Evolutionary conservation across 2,329 filamentous ascomycete genomes (phyloP).

Genomic region (Orbilia javanica): DNA sequence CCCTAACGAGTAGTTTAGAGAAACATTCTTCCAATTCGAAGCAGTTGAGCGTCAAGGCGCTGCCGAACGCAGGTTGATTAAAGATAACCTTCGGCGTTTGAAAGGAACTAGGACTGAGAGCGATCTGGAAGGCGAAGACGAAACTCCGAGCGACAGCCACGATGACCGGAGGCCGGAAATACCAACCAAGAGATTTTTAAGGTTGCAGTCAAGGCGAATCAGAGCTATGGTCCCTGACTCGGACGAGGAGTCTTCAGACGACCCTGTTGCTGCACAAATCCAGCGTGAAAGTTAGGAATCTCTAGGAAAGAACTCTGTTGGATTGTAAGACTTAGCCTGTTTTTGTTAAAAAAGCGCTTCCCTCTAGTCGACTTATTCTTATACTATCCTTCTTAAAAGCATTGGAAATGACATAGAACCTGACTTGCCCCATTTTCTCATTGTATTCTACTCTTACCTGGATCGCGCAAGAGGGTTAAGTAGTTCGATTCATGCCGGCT

Average conservation of each 20-base stretch:
- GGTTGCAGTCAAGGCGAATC: not conserved
- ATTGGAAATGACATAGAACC: too few species aligned
- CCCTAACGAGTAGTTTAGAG: not conserved
- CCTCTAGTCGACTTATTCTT: too few species aligned
- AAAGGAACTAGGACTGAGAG: slow-evolving; percentile 14
- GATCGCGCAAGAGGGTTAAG: too few species aligned
- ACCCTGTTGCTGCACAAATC: not conserved
- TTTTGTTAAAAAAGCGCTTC: too few species aligned
- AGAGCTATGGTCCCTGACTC: not conserved
- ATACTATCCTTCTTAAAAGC: too few species aligned
- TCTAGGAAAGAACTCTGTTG: too few species aligned
- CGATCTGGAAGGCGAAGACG: not conserved
- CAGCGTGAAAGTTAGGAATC: slow-evolving; percentile 9
- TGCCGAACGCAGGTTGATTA: slow-evolving; percentile 13
- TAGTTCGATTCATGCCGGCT: too few species aligned
- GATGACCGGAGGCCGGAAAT: not conserved
- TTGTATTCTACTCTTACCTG: too few species aligned
- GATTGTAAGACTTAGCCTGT: too few species aligned
- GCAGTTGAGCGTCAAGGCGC: slow-evolving; percentile 38
- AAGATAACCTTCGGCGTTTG: slow-evolving; percentile 23
- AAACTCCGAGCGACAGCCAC: not conserved
- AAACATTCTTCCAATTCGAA: slow-evolving; percentile 31
- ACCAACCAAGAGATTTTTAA: not conserved
- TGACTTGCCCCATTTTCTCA: too few species aligned
- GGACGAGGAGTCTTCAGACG: slow-evolving; percentile 7